These are phyloP conservation scores for Pythium phragmiticola DNA, from an alignment of 352 stramenopile species.

Conservation along the genomic window DNA sequence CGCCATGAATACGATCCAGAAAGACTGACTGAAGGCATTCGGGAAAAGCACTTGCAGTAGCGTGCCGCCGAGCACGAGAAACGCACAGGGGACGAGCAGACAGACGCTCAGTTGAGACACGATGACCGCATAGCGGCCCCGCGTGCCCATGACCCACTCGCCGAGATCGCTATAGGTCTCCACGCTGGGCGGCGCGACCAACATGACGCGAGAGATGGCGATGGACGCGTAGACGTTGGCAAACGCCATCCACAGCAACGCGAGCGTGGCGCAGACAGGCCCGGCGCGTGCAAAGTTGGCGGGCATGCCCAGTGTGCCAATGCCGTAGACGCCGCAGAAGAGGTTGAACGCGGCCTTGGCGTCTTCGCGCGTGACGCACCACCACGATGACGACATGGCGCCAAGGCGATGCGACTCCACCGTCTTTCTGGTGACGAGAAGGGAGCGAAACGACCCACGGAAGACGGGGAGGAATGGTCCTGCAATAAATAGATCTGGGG, in stretches of 20 bases:
- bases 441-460: too few species aligned
- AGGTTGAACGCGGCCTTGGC: slow-evolving; percentile 55
- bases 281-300: slow-evolving; percentile 64
- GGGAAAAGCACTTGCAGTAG: slow-evolving; percentile 53
- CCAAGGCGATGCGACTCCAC: too few species aligned
- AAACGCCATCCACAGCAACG: slow-evolving; percentile 63
- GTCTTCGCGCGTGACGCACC: slow-evolving; percentile 45
- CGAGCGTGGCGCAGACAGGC: slow-evolving; percentile 40
- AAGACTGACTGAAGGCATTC: slow-evolving; percentile 39
- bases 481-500: too few species aligned
- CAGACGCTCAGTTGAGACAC: slow-evolving; percentile 58
- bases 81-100: slow-evolving; percentile 50
- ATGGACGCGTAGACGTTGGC: slow-evolving; percentile 68
- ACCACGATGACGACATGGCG: too few species aligned
- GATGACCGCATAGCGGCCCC: slow-evolving; percentile 45
- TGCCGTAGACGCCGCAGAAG: slow-evolving; percentile 64
- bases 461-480: too few species aligned
- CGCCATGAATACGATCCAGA: slow-evolving; percentile 68
- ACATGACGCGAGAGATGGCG: slow-evolving; percentile 51
- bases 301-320: slow-evolving; percentile 72
- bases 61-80: slow-evolving; percentile 56
- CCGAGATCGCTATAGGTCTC: slow-evolving; percentile 61
- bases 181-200: slow-evolving; percentile 46
- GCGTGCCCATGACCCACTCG: slow-evolving; percentile 49
- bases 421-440: too few species aligned